A percentile compares a stretch with the other conserved stretches of the same genome.
phyloP scores from a whole-genome alignment of 257 asterid species.

The Datura wrightii region DNA sequence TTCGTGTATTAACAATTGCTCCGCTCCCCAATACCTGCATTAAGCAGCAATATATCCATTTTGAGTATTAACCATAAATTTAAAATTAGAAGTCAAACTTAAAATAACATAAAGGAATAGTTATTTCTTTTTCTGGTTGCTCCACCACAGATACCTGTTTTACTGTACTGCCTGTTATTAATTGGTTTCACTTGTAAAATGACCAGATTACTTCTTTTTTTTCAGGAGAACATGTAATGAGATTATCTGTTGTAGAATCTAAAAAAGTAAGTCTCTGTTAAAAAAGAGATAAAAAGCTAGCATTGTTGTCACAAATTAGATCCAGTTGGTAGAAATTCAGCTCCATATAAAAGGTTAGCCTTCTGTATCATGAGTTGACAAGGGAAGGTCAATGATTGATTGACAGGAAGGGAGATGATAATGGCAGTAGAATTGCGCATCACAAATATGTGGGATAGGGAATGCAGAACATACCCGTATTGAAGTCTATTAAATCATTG shows the following conservation, averaged over 20 bases:
- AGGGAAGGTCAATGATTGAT: background rate
- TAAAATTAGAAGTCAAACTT: background rate
- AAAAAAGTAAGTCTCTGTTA: background rate
- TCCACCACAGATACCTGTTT: background rate
- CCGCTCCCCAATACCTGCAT: background rate
- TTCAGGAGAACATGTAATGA: background rate
- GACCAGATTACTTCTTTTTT: background rate
- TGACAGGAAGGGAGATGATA: background rate
- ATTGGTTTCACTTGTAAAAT: conserved; percentile 3
- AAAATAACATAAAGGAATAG: conserved; percentile 6
- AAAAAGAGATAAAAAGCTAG: background rate
- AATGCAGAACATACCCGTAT: background rate
- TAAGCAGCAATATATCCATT: conserved; percentile 24
- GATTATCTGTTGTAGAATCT: conserved; percentile 16
- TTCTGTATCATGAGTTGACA: background rate
- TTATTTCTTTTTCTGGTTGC: conserved; percentile 16
- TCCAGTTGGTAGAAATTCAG: conserved; percentile 2
- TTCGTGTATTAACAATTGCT: background rate
- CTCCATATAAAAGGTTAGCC: background rate
- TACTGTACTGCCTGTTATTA: background rate
- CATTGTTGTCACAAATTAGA: conserved; percentile 17
- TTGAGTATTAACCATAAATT: background rate
- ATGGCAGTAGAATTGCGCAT: background rate
- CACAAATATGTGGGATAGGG: background rate
- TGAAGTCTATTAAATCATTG: background rate